Conservation (phyloP, 2,329 filamentous ascomycete species). For the Pseudogymnoascus sp. region DNA sequence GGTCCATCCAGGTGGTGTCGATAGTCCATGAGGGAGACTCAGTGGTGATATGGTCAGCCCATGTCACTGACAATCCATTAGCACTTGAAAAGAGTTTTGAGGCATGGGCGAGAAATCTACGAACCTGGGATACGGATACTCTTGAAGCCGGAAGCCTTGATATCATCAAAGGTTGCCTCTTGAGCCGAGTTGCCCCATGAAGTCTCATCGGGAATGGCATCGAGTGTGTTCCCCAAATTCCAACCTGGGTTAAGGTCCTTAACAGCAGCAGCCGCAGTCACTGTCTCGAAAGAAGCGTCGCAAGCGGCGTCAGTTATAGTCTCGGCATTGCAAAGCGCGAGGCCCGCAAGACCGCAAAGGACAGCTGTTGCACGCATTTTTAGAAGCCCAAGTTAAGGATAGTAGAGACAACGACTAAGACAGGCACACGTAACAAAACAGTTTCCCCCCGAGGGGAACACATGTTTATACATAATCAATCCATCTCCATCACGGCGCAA, state of each 20-base stretch:
- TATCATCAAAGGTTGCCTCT: constrained; percentile 42
- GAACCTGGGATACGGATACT: constrained; percentile 47
- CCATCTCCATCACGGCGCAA: not conserved
- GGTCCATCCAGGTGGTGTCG: constrained; percentile 46
- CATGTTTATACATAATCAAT: not conserved
- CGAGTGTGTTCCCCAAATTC: constrained; percentile 55
- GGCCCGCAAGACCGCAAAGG: not conserved
- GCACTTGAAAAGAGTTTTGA: not conserved
- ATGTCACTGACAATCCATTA: constrained; percentile 41
- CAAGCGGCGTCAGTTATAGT: constrained; percentile 12
- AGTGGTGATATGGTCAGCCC: constrained; percentile 47
- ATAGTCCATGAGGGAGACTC: constrained; percentile 47
- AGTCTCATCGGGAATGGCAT: constrained; percentile 48
- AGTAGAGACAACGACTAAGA: not conserved
- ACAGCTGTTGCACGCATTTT: constrained; percentile 1
- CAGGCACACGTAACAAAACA: not conserved
- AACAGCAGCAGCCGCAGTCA: constrained; percentile 28
- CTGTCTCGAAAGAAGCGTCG: constrained; percentile 18
- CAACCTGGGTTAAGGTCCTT: constrained; percentile 47
- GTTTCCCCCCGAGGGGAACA: not conserved
- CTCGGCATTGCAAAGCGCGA: constrained; percentile 1
- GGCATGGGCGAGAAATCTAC: not conserved
- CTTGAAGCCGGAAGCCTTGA: constrained; percentile 49
- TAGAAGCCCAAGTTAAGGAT: not conserved
- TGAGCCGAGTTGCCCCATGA: constrained; percentile 53